Evolutionary conservation across 2,329 filamentous ascomycete species (phyloP), one percentile per base, ranked within the genome.

Genomic region (Dactylellina drechsleri): DNA sequence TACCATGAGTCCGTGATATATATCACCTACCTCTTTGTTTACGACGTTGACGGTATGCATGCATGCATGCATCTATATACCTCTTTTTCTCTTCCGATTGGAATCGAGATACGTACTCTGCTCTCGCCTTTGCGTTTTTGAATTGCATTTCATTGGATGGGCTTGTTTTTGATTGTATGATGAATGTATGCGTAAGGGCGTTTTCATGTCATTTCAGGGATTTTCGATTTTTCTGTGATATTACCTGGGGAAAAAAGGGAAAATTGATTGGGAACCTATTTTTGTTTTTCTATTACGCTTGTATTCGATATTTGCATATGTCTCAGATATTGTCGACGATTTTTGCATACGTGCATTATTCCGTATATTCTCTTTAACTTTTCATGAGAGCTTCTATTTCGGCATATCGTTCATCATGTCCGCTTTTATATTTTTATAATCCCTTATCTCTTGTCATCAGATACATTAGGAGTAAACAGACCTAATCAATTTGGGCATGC

Each of bases 1-100:
- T 26, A 64, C 71, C 15, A 75, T 75, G 71, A 75, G 71, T 36
- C 71, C 71, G 40, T 75, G 56, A 75, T 52, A 50, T 43, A 10
- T 7, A 1, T 36, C 31, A 36, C 31, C 2, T 36, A 36, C 5
- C 31, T 36, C 10, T 36, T 36, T 10, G 10, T 36, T 54, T 16
- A 16, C 31, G 23, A 53, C 7, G 20, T 18, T 52, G 50, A 43
- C n/a, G 7, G 43, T 45, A 56, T 23, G 23, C 23, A 2, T 23
- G 23, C 23, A 2, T 23, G 23, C 23, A 23, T 41, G 15, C 28
- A n/a, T 45, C 52, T 53, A 13, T 15, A 1, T 28, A 49, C 7
- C n/a, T 58, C 26, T 40, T 70, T 16, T 20, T 52, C 47, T 52
- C 66, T 71, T 71, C 66, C 50, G 28, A 20, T 47, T 52, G 59